Conservation (phyloP, 2,329 filamentous ascomycete species). For the Pestalotiopsis sp. region DNA sequence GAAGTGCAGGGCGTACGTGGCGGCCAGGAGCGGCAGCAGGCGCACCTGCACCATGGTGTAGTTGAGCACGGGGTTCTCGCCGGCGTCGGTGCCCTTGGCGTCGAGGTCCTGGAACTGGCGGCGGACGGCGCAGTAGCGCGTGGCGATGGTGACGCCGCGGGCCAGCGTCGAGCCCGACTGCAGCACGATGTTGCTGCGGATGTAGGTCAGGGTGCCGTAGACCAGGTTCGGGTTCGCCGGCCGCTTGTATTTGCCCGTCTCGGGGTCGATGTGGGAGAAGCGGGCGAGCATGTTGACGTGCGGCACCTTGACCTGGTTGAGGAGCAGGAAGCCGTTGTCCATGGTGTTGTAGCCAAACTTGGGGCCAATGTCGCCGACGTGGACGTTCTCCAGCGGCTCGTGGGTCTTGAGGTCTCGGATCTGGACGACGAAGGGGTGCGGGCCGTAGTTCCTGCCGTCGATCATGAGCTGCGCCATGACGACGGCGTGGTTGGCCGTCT, state of each 20-base stretch:
- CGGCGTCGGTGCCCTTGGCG: slow-evolving; percentile 53
- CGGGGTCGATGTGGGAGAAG: slow-evolving; percentile 69
- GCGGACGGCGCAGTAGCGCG: slow-evolving; percentile 70
- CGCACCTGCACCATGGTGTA: slow-evolving; percentile 81
- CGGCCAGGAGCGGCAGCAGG: slow-evolving; percentile 69
- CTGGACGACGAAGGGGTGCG: slow-evolving; percentile 77
- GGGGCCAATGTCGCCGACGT: slow-evolving; percentile 79
- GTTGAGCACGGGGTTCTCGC: slow-evolving; percentile 75
- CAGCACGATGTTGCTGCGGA: slow-evolving; percentile 72
- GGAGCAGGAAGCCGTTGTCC: slow-evolving; percentile 79
- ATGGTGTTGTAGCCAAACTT: slow-evolving; percentile 81
- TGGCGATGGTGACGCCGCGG: slow-evolving; percentile 76
- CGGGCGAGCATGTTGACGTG: slow-evolving; percentile 72
- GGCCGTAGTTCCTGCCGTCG: slow-evolving; percentile 67
- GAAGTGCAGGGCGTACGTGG: slow-evolving; percentile 78
- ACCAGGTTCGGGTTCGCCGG: slow-evolving; percentile 67
- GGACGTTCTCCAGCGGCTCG: slow-evolving; percentile 65
- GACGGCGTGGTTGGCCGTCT: slow-evolving; percentile 74
- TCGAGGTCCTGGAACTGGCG: slow-evolving; percentile 79
- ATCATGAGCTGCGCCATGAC: slow-evolving; percentile 78
- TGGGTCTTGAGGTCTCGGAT: slow-evolving; percentile 71
- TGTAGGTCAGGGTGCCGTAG: slow-evolving; percentile 76
- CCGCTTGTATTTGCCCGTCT: slow-evolving; percentile 66
- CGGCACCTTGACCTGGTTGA: slow-evolving; percentile 75
- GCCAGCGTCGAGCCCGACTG: slow-evolving; percentile 72